phyloP scores from a whole-genome alignment of 2,329 filamentous ascomycete species.

The Monosporascus sp. region DNA sequence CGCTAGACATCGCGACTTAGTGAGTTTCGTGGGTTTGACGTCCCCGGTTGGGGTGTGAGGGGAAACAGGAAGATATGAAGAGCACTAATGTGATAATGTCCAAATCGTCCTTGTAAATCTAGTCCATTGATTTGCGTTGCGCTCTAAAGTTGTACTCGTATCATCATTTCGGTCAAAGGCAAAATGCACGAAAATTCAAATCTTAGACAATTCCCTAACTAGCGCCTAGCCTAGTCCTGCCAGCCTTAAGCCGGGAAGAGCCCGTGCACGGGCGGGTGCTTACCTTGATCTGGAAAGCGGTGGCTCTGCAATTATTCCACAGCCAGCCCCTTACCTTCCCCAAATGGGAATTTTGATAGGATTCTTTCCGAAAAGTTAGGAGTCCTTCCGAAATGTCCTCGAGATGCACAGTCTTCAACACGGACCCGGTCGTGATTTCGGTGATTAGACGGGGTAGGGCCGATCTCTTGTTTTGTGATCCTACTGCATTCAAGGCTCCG shows the following conservation, averaged over 20 bases:
- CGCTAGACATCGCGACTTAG: slow-evolving; percentile 38
- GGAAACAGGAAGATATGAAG: too few species aligned
- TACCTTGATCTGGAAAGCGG: background rate
- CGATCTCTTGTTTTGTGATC: background rate
- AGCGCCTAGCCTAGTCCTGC: background rate
- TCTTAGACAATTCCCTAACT: background rate
- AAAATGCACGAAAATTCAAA: background rate
- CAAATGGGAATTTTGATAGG: background rate
- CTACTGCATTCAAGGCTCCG: background rate
- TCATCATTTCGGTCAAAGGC: background rate
- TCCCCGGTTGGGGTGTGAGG: too few species aligned
- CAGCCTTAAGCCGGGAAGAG: background rate
- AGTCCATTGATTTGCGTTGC: too few species aligned
- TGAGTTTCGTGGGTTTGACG: background rate
- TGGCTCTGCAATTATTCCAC: background rate
- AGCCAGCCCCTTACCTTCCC: background rate
- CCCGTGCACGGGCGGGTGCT: background rate
- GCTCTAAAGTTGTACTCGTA: too few species aligned
- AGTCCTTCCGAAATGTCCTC: background rate
- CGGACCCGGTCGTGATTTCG: background rate
- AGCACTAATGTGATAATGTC: too few species aligned
- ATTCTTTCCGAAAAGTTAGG: background rate
- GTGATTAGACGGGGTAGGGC: background rate
- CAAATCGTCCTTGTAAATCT: too few species aligned
- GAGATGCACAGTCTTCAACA: background rate